Evolutionary conservation across 306 rosid genomes (phyloP), one percentile per base, ranked within the genome.

Genomic region (Castanea mollissima): DNA sequence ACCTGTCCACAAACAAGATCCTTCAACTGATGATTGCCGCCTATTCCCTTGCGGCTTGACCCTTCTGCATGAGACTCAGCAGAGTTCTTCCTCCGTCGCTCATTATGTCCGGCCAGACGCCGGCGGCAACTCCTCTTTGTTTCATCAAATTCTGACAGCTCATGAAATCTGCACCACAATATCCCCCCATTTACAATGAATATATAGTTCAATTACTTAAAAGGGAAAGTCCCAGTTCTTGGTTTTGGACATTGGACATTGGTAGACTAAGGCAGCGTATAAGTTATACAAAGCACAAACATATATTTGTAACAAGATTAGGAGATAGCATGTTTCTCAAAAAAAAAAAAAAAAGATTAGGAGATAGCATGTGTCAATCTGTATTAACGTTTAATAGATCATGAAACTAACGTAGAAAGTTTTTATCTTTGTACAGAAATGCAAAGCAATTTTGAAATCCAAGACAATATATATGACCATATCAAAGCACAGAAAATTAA

Each of bases 71-170:
- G 78, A 73, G 90, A 78, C 67, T 91, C 93, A 0, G 80, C 74
- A 2, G 81, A 69, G 74, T 75, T 86, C 93, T 91, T 91, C 79
- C 93, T 88, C 64, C 93, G 81, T 7, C 94, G 79, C 62, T 88
- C 88, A 19, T 91, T 89, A 85, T 89, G 96, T 31, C 92, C 96
- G 1, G 96, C 92, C 81, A 91, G 76, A 31, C 92, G 93, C 83
- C 90, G 86, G 21, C 93, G 87, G 44, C 97, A 91, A 80, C 97
- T 91, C 74, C 93, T 80, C 55, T 88, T 88, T 20, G 84, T 76
- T 20, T 91, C 94, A 65, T 91, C 97, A 64, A 91, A 91, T 76
- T 89, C 91, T 18, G 84, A 80, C 13, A 89, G 71, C 80, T 89
- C 92, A 27, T 91, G 97, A 76, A 91, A 91, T 81, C 97, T 91